Conservation (phyloP, 306 rosid genomes). For the Macrotyloma uniflorum region DNA sequence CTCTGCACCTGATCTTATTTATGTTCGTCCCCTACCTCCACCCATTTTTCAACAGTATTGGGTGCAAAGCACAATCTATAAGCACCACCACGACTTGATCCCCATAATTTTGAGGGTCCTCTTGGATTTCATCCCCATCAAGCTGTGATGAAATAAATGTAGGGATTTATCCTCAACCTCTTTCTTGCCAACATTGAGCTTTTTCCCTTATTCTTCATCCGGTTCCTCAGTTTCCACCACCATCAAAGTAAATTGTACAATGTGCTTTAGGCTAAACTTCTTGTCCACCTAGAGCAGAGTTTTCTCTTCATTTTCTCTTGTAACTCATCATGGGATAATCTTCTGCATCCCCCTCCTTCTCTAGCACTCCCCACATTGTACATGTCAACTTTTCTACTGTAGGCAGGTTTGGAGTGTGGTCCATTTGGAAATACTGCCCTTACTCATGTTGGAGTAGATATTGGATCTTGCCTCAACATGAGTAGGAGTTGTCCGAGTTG, state of each 20-base stretch:
- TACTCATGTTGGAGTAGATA: not conserved
- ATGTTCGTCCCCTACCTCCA: not conserved
- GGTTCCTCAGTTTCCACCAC: not conserved
- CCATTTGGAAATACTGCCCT: not conserved
- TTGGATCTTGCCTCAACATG: too few relatives aligned
- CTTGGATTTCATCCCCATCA: not conserved
- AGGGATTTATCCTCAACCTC: not conserved
- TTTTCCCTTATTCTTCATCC: not conserved
- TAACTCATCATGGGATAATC: not conserved
- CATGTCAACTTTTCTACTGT: too few relatives aligned
- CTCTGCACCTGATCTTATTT: not conserved
- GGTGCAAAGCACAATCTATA: not conserved
- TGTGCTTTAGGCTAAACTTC: not conserved
- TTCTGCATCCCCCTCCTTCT: not conserved
- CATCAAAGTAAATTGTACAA: not conserved
- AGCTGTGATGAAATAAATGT: not conserved
- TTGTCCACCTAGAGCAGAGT: not conserved
- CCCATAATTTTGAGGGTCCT: not conserved
- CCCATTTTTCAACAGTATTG: not conserved
- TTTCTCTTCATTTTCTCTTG: not conserved
- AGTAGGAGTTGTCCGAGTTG: not conserved
- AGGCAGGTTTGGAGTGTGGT: not conserved
- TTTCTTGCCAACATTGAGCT: not conserved
- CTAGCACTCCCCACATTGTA: not conserved
- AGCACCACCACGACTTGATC: not conserved